Conservation (phyloP, 2,329 filamentous ascomycete species). For the Cytospora mali region DNA sequence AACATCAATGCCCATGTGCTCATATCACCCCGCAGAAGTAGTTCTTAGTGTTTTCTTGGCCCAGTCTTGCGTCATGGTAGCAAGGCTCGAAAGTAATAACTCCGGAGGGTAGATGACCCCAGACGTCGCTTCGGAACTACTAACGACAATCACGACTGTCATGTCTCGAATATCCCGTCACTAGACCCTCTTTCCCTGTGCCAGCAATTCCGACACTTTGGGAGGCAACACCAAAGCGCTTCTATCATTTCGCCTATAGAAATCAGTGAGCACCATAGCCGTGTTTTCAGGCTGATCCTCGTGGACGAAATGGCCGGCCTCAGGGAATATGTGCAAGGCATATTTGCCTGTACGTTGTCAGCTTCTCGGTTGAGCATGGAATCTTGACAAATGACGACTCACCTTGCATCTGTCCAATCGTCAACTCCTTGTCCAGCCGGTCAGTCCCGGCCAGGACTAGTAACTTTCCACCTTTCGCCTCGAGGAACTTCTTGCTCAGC, state of each 20-base stretch:
- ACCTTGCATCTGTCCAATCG: constrained; percentile 98
- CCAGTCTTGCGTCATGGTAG: background rate
- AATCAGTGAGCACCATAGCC: constrained; percentile 82
- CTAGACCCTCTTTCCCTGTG: constrained; percentile 62
- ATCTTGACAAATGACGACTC: constrained; percentile 31
- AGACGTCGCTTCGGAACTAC: too few species aligned
- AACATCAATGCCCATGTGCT: background rate
- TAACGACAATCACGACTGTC: too few species aligned
- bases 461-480: constrained; percentile 79
- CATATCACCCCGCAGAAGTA: too few species aligned
- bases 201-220: constrained; percentile 79
- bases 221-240: constrained; percentile 83
- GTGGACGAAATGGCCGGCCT: constrained; percentile 95
- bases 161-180: background rate
- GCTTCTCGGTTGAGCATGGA: constrained; percentile 15
- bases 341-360: constrained; percentile 70
- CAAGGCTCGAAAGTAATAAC: background rate
- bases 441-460: constrained; percentile 87
- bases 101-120: too few species aligned
- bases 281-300: constrained; percentile 93
- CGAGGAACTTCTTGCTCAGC: constrained; percentile 84
- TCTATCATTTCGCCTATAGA: constrained; percentile 88
- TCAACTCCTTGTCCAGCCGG: constrained; percentile 85
- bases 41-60: background rate
- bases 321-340: constrained; percentile 89